Evolutionary conservation across 164 flowering plant genomes (phyloP), one percentile per base, ranked within the genome.

Genomic region (Kingdonia uniflora): DNA sequence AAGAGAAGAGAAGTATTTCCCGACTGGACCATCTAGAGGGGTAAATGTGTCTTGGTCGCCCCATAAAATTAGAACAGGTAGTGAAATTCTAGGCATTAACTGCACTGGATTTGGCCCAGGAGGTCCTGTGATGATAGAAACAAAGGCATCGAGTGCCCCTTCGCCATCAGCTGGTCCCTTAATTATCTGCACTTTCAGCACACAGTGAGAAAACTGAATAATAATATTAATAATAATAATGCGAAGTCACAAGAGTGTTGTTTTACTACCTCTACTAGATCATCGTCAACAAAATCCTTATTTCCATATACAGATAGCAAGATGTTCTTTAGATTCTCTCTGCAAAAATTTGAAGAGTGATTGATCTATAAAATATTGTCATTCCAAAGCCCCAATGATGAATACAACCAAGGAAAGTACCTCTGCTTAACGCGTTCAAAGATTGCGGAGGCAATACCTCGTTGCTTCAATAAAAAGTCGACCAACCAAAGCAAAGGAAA

Each of bases 141-240:
- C 82, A 54, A 91, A 87, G 33, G 88, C 96, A 67, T 91, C 92
- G n/a, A 87, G 78, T 41, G 96, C 98, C 24, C 98, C 96, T 57
- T 74, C 85, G 58, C 64, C 88, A 42, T 69, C 70, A 55, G 98
- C 82, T 45, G 98, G 96, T 62, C 61, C 69, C 62, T 65, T 70
- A 42, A 85, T 87, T 40, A 91, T 91, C 92, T n/a, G n/a, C n/a
- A n/a, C n/a, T n/a, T n/a, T n/a, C n/a, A n/a, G n/a, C n/a, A n/a
- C n/a, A n/a, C n/a, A n/a, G n/a, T n/a, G n/a, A n/a, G n/a, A 17
- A 58, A 44, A 51, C 23, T 29, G 38, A n/a, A 11, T n/a, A n/a
- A 16, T 19, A 4, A 5, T 17, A 44, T 17, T 5, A 1, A 1
- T 10, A 1, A 12, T 5, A 17, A 2, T 2, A 44, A 5, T 23